Evolutionary conservation across 441 rosid genomes (phyloP), one percentile per base, ranked within the genome.

Genomic region (Hura crepitans): DNA sequence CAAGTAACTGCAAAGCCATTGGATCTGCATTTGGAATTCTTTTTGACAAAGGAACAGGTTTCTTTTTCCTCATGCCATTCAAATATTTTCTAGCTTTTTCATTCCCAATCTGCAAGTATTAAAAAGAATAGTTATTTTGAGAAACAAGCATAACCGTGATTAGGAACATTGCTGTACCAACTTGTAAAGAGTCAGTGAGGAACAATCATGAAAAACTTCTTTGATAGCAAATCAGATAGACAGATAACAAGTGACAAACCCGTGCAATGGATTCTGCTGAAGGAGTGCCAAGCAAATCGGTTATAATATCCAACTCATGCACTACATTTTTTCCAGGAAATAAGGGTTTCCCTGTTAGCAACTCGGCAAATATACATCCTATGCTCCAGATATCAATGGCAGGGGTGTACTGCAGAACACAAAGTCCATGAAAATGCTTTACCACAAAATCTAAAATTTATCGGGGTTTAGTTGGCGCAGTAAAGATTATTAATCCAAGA

Each of bases 301-400:
- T 94, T 49, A 92, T 93, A 37, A 94, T 84, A 62, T 94, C 97
- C 75, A 94, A 84, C 76, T 92, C 88, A 72, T 94, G 92, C 57
- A 85, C 97, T 55, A 94, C 98, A 81, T 94, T 87, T 82, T 87
- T 96, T 58, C 99, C 99, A 45, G 98, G 98, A 74, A 96, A 96
- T 79, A 96, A 82, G 0, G 98, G 96, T 72, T 88, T 91, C 66
- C 98, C 96, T 0, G 90, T 89, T 45, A 96, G 81, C 85, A 96
- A 79, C 81, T 96, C 99, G 2, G 96, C 97, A 80, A 89, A 96
- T 81, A 96, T 93, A 80, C 99, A 96, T 58, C 99, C 99, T 74
- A 96, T 90, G 84, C 99, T 93, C 99, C 99, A 96, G 75, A 87
- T 89, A 83, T 96, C 99, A 74, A 93, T 88, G 11, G 97, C 97